Evolutionary conservation across 2,329 filamentous ascomycete genomes (phyloP).

Genomic region (Phoma herbarum): DNA sequence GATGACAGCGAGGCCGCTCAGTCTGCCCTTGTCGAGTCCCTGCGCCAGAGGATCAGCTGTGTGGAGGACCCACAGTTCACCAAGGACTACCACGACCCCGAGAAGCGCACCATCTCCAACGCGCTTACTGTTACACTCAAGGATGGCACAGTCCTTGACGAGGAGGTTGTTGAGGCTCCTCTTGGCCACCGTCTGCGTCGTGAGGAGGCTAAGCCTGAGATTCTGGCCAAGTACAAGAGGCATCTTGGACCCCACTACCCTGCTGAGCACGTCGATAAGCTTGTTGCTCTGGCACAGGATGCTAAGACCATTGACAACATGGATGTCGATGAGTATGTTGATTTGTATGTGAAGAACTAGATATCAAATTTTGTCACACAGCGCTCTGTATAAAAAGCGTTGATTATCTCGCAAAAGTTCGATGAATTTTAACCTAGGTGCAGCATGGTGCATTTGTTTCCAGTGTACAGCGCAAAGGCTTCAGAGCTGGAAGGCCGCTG

Average conservation of each 20-base stretch:
- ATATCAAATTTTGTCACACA: slow-evolving; percentile 16
- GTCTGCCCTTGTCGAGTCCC: slow-evolving; percentile 85
- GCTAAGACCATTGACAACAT: slow-evolving; percentile 77
- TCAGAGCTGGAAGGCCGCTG: no score
- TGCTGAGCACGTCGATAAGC: slow-evolving; percentile 78
- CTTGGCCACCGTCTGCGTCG: slow-evolving; percentile 89
- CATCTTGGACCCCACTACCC: slow-evolving; percentile 87
- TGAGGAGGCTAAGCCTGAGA: slow-evolving; percentile 97
- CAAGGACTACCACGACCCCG: slow-evolving; percentile 91
- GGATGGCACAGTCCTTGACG: slow-evolving; percentile 89
- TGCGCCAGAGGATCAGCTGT: slow-evolving; percentile 93
- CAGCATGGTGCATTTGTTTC: no score
- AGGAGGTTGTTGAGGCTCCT: slow-evolving; percentile 92
- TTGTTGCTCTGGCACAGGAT: slow-evolving; percentile 82
- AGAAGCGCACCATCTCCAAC: slow-evolving; percentile 95
- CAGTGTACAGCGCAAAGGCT: no score
- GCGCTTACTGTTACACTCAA: slow-evolving; percentile 93
- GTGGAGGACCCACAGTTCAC: slow-evolving; percentile 97
- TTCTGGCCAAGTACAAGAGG: slow-evolving; percentile 93
- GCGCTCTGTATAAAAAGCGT: not conserved
- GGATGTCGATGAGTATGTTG: slow-evolving; percentile 92
- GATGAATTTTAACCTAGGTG: no score
- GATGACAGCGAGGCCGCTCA: slow-evolving; percentile 93
- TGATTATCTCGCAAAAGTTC: not conserved
- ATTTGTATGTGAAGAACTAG: slow-evolving; percentile 74